A percentile compares a stretch with the other conserved stretches of the same genome.
phyloP scores from a whole-genome alignment of 2,329 filamentous ascomycete genomes.

The Leptodontidium sp. region DNA sequence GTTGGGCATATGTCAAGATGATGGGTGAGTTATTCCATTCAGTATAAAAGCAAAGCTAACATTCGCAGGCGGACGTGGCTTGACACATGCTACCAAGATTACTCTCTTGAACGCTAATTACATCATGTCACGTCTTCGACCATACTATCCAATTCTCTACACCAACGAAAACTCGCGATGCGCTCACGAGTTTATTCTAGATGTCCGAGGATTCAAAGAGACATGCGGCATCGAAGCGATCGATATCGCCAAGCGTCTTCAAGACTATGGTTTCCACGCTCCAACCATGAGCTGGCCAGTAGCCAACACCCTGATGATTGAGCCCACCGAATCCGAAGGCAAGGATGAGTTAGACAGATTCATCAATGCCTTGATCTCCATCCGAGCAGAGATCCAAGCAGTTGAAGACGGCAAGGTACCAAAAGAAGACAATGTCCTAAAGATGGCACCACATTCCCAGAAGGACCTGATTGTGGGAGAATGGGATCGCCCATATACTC shows the following conservation, averaged over 20 bases:
- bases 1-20: conserved; percentile 93
- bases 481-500: conserved; percentile 84
- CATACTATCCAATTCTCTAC: conserved; percentile 91
- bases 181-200: conserved; percentile 97
- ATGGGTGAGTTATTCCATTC: conserved; percentile 67
- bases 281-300: conserved; percentile 98
- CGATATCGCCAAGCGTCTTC: conserved; percentile 94
- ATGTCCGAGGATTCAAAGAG: conserved; percentile 85
- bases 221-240: conserved; percentile 87
- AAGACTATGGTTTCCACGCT: conserved; percentile 97
- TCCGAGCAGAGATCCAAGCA: conserved; percentile 83
- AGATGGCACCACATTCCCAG: conserved; percentile 87
- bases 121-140: conserved; percentile 85
- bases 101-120: conserved; percentile 98
- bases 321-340: conserved; percentile 93
- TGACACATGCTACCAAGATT: conserved; percentile 89
- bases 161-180: conserved; percentile 88
- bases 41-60: conserved; percentile 27
- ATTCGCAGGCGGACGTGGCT: conserved; percentile 65
- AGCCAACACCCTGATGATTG: conserved; percentile 95
- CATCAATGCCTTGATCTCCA: conserved; percentile 87
- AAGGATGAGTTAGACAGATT: conserved; percentile 94
- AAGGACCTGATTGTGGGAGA: conserved; percentile 77
- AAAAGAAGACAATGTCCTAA: conserved; percentile 81
- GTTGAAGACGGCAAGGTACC: conserved; percentile 83